phyloP scores from a whole-genome alignment of 495 filamentous ascomycete species.

The Talaromyces liani region DNA sequence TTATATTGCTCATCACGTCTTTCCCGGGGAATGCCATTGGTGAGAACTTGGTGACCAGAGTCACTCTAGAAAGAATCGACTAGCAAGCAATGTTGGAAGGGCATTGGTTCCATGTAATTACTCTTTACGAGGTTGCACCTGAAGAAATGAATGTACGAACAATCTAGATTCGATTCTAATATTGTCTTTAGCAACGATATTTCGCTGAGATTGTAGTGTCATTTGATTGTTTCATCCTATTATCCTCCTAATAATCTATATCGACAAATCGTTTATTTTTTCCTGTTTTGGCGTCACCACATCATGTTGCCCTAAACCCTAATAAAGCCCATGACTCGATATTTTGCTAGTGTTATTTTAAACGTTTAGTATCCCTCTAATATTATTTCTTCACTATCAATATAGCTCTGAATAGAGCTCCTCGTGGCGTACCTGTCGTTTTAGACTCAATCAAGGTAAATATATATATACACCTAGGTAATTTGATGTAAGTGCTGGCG shows the following conservation, averaged over 20 bases:
- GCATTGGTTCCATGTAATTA: not conserved
- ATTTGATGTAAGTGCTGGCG: no score
- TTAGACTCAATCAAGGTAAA: no score
- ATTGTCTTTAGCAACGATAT: not conserved
- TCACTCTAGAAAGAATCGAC: not conserved
- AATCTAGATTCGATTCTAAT: not conserved
- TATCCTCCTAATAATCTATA: not conserved
- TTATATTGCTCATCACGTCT: not conserved
- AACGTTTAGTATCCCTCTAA: not conserved
- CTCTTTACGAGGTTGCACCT: not conserved
- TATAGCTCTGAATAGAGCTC: no score
- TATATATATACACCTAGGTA: no score
- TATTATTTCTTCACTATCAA: no score
- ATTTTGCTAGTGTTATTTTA: not conserved
- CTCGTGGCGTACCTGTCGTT: no score
- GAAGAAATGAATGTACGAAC: not conserved
- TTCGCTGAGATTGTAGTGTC: not conserved
- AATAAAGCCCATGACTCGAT: not conserved
- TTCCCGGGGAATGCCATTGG: not conserved
- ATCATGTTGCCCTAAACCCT: not conserved
- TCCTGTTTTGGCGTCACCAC: not conserved
- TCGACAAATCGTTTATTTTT: not conserved
- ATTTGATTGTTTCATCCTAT: not conserved
- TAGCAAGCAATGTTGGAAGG: not conserved
- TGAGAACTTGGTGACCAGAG: not conserved